Base-by-base conservation (phyloP, 2,329 filamentous ascomycete species). In the Xylariaceae sp. region DNA sequence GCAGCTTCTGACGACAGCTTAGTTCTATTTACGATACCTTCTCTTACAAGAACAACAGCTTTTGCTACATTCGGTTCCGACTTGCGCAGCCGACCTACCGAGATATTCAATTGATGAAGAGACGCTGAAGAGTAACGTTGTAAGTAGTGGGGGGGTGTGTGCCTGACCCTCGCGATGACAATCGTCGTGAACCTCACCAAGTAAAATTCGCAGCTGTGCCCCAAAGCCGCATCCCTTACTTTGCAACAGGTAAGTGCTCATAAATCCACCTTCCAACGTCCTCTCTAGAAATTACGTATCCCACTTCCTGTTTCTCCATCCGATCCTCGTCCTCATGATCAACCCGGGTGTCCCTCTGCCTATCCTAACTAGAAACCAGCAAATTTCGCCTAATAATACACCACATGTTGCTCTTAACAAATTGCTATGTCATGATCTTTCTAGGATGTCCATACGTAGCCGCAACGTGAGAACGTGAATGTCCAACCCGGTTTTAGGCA, bases 391-490 rank as follows among this genome's bases (percentile, higher is more conserved):
- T 60, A 5, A 74, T 62, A 14, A 73, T 44, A n/a, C 66, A 66
- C 46, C 64, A 73, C n/a, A 56, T 51, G 51, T 53, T 62, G 41
- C 60, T 61, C 2, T 33, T 58, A 0, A 36, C 43, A 6, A 73
- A 40, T 5, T 14, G 38, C 27, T 57, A 42, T 62, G 80, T 76
- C 73, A 77, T 76, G 19, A 59, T 64, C 43, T 59, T 62, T 65
- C 80, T 81, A 54, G 62, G 35, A 73, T 46, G 43, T 65, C 53
- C 9, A 68, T 61, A 56, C 79, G 80, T 10, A 80, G 51, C 0
- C 75, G 75, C 2, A 66, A 39, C 54, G 75, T 62, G 0, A 67
- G 48, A 5, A 75, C 41, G 1, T 77, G 75, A 36, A 75, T 61
- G 52, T 78, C 76, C 1, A 72, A 58, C 6, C 62, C 68, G 32